Evolutionary conservation across 202 grass and related monocot genomes (phyloP).

Genomic region (Alloteropsis angusta): DNA sequence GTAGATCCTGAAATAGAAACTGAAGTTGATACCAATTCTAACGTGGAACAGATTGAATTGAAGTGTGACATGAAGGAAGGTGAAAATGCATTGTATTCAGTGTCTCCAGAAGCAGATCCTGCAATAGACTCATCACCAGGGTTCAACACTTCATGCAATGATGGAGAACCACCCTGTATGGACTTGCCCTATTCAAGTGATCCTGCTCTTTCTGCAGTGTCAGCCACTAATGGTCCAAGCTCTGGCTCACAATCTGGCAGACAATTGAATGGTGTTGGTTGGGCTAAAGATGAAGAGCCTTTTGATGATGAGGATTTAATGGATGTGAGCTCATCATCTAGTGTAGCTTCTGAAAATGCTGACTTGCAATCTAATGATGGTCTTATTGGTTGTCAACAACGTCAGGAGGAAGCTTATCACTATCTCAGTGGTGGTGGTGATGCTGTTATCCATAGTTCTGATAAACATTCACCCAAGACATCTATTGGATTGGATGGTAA

Average conservation of each 20-base stretch:
- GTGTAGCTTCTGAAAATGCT: constrained; percentile 34
- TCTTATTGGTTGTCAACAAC: constrained; percentile 18
- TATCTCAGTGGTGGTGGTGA: constrained; percentile 9
- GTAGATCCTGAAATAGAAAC: constrained; percentile 33
- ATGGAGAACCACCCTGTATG: constrained; percentile 16
- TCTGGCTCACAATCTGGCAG: constrained; percentile 31
- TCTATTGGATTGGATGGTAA: constrained; percentile 57
- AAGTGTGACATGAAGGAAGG: constrained; percentile 25
- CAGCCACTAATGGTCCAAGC: constrained; percentile 18
- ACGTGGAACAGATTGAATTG: constrained; percentile 26
- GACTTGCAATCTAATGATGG: constrained; percentile 19
- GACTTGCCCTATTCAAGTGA: constrained; percentile 21
- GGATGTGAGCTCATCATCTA: constrained; percentile 59
- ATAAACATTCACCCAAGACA: constrained; percentile 31
- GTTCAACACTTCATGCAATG: constrained; percentile 19
- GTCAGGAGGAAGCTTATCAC: neutral
- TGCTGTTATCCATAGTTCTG: constrained; percentile 14
- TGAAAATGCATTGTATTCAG: neutral
- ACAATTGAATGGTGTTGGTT: constrained; percentile 32
- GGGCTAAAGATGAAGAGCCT: constrained; percentile 37
- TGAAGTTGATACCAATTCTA: constrained; percentile 15
- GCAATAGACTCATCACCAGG: constrained; percentile 14
- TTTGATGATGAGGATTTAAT: constrained; percentile 58
- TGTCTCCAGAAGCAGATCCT: constrained; percentile 30
- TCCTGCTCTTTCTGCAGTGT: constrained; percentile 22